Percentiles rank a stretch among this genome's conserved stretches.
Evolutionary conservation across 768 basidiomycete genomes (phyloP).

Genomic region (Amanita thiersii): DNA sequence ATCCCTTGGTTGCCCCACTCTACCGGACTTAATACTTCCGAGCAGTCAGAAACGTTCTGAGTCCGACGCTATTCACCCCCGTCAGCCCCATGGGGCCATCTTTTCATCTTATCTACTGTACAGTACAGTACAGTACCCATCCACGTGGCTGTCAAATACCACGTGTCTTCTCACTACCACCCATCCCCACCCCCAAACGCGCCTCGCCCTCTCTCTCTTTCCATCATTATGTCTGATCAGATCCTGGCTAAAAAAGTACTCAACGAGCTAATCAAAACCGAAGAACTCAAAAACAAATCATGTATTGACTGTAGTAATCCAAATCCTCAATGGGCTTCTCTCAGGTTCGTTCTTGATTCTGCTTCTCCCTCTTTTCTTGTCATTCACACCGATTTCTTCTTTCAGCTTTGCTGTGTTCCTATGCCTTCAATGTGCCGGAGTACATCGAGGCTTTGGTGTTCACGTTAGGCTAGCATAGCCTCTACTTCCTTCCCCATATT

Average conservation of each 20-base stretch:
- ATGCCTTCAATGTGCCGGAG: constrained; percentile 83
- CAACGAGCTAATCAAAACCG: constrained; percentile 64
- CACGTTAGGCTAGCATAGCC: constrained; percentile 62
- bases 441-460: constrained; percentile 87
- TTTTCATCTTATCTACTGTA: no score
- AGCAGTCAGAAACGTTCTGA: no score
- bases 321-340: constrained; percentile 93
- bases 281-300: constrained; percentile 64
- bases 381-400: constrained; percentile 11
- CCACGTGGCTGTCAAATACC: not conserved
- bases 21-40: no score
- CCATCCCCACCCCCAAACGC: not conserved
- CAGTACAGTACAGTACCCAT: no score
- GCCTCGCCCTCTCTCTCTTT: constrained; percentile 1
- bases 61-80: no score
- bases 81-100: no score
- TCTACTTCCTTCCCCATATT: constrained; percentile 10
- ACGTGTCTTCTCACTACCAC: not conserved
- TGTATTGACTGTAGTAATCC: constrained; percentile 83
- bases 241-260: constrained; percentile 60
- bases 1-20: not conserved
- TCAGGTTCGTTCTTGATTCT: constrained; percentile 39
- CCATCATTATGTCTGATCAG: constrained; percentile 46
- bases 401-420: constrained; percentile 69
- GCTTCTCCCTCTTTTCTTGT: constrained; percentile 5